Percentiles rank a stretch among this genome's conserved stretches.
Evolutionary conservation across 2,329 filamentous ascomycete genomes (phyloP).

Genomic region (Aspergillus pseudoviridinutans): DNA sequence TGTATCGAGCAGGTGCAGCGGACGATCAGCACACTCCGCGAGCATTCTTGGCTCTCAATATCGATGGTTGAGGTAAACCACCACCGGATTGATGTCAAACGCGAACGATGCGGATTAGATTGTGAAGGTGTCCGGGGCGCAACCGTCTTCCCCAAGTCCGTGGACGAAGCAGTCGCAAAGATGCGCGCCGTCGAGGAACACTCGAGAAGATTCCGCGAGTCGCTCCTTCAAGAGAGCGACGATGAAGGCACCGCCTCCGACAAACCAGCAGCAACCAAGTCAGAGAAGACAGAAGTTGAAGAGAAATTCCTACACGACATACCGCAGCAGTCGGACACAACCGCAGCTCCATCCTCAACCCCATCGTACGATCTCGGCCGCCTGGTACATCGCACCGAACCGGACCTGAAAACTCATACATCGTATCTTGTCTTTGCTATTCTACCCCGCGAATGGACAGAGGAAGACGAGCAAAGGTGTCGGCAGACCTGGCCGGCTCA

Average conservation of each 20-base stretch:
- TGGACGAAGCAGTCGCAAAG: slow-evolving; percentile 72
- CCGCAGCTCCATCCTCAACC: slow-evolving; percentile 5
- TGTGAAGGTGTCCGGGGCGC: slow-evolving; percentile 63
- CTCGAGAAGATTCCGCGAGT: slow-evolving; percentile 60
- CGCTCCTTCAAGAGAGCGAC: slow-evolving; percentile 17
- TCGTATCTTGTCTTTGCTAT: slow-evolving; percentile 95
- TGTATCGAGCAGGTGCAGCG: slow-evolving; percentile 94
- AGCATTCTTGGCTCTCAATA: slow-evolving; percentile 84
- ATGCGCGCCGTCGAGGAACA: slow-evolving; percentile 70
- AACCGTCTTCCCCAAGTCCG: slow-evolving; percentile 62
- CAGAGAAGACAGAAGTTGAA: slow-evolving; percentile 17
- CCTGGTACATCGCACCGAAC: slow-evolving; percentile 74
- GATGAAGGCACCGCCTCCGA: slow-evolving; percentile 7
- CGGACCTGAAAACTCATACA: slow-evolving; percentile 91
- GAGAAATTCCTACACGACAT: slow-evolving; percentile 27
- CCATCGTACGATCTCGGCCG: slow-evolving; percentile 71
- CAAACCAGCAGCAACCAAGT: slow-evolving; percentile 19
- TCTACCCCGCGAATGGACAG: slow-evolving; percentile 79
- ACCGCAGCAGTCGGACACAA: slow-evolving; percentile 1
- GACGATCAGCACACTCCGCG: slow-evolving; percentile 75
- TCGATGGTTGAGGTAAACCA: slow-evolving; percentile 88
- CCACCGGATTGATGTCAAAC: slow-evolving; percentile 72
- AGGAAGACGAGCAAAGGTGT: slow-evolving; percentile 71
- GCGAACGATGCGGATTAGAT: slow-evolving; percentile 73
- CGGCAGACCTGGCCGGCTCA: slow-evolving; percentile 62